phyloP scores from a whole-genome alignment of 2,329 filamentous ascomycete genomes.

The Phialophora macrospora region DNA sequence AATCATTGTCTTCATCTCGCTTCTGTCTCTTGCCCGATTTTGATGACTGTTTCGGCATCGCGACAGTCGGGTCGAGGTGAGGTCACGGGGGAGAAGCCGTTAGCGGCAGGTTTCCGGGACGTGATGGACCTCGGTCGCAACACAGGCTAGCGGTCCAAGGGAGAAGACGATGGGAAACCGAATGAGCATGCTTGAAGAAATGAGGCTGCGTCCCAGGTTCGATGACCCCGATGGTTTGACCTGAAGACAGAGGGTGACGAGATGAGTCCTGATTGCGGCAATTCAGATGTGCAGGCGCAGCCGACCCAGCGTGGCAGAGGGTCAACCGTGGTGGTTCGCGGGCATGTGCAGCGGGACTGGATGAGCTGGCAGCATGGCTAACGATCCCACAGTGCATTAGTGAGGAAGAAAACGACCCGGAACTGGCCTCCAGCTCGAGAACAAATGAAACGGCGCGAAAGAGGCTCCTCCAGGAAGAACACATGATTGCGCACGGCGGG shows the following conservation, averaged over 20 bases:
- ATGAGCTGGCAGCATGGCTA: slow-evolving; percentile 21
- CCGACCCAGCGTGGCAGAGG: slow-evolving; percentile 23
- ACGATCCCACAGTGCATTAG: slow-evolving; percentile 11
- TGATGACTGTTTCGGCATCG: slow-evolving; percentile 24
- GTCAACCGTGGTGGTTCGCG: slow-evolving; percentile 8
- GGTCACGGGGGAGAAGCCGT: slow-evolving; percentile 27
- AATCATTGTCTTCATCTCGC: slow-evolving; percentile 25
- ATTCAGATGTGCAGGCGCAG: slow-evolving; percentile 22
- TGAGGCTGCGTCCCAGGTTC: slow-evolving; percentile 29
- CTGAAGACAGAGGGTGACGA: slow-evolving; percentile 20
- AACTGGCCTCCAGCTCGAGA: background rate
- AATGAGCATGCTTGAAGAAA: slow-evolving; percentile 36
- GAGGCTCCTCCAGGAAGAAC: slow-evolving; percentile 9
- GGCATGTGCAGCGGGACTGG: slow-evolving; percentile 23
- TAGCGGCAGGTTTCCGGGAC: slow-evolving; percentile 23
- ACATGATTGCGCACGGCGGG: slow-evolving; percentile 12
- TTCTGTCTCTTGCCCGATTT: slow-evolving; percentile 29
- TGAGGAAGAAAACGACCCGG: slow-evolving; percentile 20
- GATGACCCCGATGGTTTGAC: slow-evolving; percentile 24
- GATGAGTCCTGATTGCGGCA: slow-evolving; percentile 22
- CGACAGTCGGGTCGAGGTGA: slow-evolving; percentile 13
- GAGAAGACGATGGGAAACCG: slow-evolving; percentile 23
- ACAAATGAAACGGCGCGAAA: slow-evolving; percentile 18
- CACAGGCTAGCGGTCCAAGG: slow-evolving; percentile 27
- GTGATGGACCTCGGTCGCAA: slow-evolving; percentile 29